Percentiles rank a stretch among this genome's conserved stretches.
Conservation (phyloP, 73 alveolate species). For the Paramecium pentaurelia region DNA sequence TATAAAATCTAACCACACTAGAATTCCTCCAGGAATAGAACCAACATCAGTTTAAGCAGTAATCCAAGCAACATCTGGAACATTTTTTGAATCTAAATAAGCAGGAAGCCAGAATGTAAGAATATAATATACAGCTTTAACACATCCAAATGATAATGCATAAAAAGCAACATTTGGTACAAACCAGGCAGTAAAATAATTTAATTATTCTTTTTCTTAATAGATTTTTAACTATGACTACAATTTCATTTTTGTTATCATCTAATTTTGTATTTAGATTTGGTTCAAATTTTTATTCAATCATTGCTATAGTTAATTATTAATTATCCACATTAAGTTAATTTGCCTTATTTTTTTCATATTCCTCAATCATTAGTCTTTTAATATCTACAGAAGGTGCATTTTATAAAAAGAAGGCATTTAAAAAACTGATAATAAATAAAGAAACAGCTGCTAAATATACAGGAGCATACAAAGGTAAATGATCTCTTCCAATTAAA, state of each 20-base stretch:
- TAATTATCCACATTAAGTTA: neutral
- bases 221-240: neutral
- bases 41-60: neutral
- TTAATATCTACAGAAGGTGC: neutral
- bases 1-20: neutral
- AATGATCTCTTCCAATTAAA: neutral
- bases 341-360: neutral
- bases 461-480: neutral
- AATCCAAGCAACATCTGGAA: neutral
- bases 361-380: neutral
- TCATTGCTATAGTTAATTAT: neutral
- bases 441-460: neutral
- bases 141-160: conserved; percentile 14
- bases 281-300: neutral
- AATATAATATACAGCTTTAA: neutral
- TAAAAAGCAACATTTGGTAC: neutral
- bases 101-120: neutral
- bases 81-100: neutral
- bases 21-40: neutral
- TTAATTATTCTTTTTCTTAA: neutral
- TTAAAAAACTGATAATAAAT: neutral
- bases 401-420: neutral
- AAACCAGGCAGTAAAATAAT: neutral
- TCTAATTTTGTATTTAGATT: neutral
- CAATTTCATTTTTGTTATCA: neutral